A percentile compares a stretch with the other conserved stretches of the same genome.
Conservation (phyloP, 2,329 filamentous ascomycete species). For the Paraconiothyrium brasiliense region DNA sequence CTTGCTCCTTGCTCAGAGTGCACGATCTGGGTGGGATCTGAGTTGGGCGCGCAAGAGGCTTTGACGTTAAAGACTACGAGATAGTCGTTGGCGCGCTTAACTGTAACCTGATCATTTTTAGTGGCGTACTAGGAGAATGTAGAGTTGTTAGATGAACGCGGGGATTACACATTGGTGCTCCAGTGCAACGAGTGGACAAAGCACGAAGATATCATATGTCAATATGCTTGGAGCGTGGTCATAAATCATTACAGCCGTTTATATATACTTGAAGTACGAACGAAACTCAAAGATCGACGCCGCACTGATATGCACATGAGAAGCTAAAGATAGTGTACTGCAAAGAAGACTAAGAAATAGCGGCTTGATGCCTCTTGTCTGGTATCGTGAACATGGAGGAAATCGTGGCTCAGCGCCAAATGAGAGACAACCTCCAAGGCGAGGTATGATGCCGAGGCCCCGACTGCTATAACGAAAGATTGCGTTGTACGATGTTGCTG, state of each 20-base stretch:
- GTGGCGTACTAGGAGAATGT: not conserved
- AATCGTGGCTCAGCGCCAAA: not conserved
- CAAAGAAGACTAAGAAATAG: not conserved
- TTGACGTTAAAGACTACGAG: not conserved
- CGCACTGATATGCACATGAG: not conserved
- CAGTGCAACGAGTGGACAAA: not conserved
- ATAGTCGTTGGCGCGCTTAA: not conserved
- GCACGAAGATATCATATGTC: not conserved
- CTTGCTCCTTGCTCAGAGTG: not conserved
- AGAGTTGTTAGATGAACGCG: not conserved
- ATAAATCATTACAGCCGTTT: constrained; percentile 7
- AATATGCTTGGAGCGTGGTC: not conserved
- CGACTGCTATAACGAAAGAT: not conserved
- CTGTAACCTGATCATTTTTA: not conserved
- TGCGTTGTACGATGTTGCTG: not conserved
- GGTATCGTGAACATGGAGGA: not conserved
- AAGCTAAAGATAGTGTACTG: not conserved
- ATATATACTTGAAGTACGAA: constrained; percentile 7
- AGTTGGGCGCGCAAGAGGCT: not conserved
- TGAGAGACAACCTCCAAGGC: not conserved
- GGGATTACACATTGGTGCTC: not conserved
- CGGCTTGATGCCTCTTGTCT: not conserved
- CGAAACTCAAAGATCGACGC: not conserved
- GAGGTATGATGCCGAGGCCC: not conserved
- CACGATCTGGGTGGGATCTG: not conserved